A percentile compares a stretch with the other conserved stretches of the same genome.
Evolutionary conservation across 2,329 filamentous ascomycete genomes (phyloP).

Genomic region (Tympanopsis confertula): DNA sequence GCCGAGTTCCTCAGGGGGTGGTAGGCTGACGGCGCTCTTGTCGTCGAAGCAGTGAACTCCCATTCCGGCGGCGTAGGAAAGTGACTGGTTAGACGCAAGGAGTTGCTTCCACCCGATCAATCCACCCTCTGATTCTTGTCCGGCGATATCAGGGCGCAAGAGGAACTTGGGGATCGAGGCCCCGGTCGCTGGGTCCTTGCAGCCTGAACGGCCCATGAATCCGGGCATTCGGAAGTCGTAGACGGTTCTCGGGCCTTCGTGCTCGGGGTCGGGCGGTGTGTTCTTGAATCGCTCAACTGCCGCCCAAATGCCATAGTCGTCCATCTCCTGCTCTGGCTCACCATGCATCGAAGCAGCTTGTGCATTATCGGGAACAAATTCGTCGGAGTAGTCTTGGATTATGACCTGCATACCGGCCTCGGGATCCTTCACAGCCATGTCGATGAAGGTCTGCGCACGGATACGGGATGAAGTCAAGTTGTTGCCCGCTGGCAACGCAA

Average conservation of each 20-base stretch:
- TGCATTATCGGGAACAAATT: conserved; percentile 18
- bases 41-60: conserved; percentile 17
- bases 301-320: neutral
- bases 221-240: conserved; percentile 26
- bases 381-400: conserved; percentile 25
- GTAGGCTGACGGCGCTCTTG: conserved; percentile 9
- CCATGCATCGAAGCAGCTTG: conserved; percentile 2
- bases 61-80: conserved; percentile 19
- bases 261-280: neutral
- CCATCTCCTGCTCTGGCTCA: neutral
- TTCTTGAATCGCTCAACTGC: neutral
- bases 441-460: conserved; percentile 28
- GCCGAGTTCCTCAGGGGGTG: conserved; percentile 3
- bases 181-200: conserved; percentile 2
- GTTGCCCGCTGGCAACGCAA: conserved; percentile 25
- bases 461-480: conserved; percentile 28
- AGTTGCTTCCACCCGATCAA: conserved; percentile 29
- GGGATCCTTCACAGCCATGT: conserved; percentile 24
- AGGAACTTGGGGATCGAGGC: conserved; percentile 19
- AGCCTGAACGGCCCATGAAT: conserved; percentile 20
- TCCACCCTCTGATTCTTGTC: conserved; percentile 27
- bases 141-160: conserved; percentile 24
- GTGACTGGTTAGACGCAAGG: conserved; percentile 23
- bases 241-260: conserved; percentile 15
- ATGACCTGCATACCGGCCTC: conserved; percentile 24